These are phyloP conservation scores for Talaromyces sp. DNA, from an alignment of 2,329 filamentous ascomycete species.

Conservation along the genomic window DNA sequence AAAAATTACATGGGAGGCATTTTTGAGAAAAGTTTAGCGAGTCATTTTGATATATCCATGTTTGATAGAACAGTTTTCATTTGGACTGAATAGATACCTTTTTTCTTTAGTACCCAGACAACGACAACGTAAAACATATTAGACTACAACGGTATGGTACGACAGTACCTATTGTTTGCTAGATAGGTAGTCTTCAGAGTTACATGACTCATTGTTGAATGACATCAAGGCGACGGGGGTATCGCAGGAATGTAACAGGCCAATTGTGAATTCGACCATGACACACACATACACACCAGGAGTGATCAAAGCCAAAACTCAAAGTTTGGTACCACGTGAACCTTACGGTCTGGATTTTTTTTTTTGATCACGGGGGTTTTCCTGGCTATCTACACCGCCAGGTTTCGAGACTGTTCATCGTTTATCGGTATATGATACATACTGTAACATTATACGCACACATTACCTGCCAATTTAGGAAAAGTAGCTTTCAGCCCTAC, in stretches of 20 bases:
- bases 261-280: not conserved
- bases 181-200: not conserved
- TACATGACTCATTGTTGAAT: not conserved
- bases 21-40: slow-evolving; percentile 16
- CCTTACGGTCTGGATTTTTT: not conserved
- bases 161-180: not conserved
- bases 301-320: not conserved
- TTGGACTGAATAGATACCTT: slow-evolving; percentile 1
- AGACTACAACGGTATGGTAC: not conserved
- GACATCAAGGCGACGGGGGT: not conserved
- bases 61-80: slow-evolving; percentile 13
- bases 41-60: slow-evolving; percentile 14
- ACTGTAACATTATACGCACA: too few relatives aligned
- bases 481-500: too few relatives aligned
- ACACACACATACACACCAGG: not conserved
- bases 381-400: not conserved
- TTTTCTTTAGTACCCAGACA: not conserved
- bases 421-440: not conserved
- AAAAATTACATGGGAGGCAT: slow-evolving; percentile 12
- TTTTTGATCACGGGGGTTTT: not conserved
- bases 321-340: not conserved
- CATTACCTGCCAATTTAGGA: too few relatives aligned
- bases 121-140: not conserved
- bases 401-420: not conserved
- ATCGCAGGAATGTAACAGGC: not conserved